phyloP scores from a whole-genome alignment of 1,284 basidiomycete genomes.

The Heterobasidion parviporum region DNA sequence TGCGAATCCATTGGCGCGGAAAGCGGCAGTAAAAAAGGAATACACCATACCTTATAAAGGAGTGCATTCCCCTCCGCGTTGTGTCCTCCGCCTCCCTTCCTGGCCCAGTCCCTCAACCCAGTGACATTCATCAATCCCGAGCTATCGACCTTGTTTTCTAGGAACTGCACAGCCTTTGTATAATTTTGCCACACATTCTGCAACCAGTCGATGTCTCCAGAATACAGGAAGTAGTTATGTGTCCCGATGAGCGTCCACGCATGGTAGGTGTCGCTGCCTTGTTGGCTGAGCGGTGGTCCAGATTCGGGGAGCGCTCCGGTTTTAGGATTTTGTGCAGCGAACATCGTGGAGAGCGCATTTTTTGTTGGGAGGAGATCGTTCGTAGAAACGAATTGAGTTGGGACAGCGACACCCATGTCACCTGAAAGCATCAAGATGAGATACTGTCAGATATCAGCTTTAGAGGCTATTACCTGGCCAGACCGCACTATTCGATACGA shows the following conservation, averaged over 20 bases:
- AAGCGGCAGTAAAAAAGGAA: neutral
- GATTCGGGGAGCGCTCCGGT: conserved; percentile 51
- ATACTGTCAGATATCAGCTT: neutral
- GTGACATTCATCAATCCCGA: conserved; percentile 42
- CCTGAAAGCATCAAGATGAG: conserved; percentile 20
- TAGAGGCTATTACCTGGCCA: conserved; percentile 37
- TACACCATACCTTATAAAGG: conserved; percentile 28
- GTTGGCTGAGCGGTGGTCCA: conserved; percentile 47
- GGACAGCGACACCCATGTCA: conserved; percentile 58
- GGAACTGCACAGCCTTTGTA: conserved; percentile 37
- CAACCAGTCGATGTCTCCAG: conserved; percentile 38
- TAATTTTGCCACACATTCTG: conserved; percentile 40
- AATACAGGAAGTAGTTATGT: conserved; percentile 36
- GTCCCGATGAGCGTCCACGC: conserved; percentile 39
- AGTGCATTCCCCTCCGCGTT: conserved; percentile 43
- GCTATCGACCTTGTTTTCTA: conserved; percentile 34
- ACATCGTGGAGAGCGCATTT: conserved; percentile 54
- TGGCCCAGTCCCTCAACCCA: conserved; percentile 39
- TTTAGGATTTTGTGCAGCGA: conserved; percentile 37
- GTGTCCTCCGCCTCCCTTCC: conserved; percentile 36
- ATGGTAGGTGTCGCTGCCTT: conserved; percentile 35
- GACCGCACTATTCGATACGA: conserved; percentile 31
- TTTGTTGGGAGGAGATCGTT: conserved; percentile 46
- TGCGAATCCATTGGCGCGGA: conserved; percentile 10
- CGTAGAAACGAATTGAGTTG: conserved; percentile 52